Evolutionary conservation across 306 rosid genomes (phyloP), one percentile per base, ranked within the genome.

Genomic region (Senna tora): DNA sequence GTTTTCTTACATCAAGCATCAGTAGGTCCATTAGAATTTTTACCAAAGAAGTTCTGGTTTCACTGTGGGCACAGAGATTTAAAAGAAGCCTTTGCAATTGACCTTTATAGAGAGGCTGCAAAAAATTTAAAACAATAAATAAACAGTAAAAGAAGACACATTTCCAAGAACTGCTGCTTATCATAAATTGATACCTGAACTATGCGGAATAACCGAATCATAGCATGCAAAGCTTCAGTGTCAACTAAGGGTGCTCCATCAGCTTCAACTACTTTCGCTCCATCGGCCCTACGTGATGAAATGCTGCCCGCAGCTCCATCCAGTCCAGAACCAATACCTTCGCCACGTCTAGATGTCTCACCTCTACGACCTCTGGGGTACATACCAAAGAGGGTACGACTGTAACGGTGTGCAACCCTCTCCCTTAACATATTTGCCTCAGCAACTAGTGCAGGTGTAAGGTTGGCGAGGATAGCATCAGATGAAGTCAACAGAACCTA

Each of bases 401-500:
- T 93, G 77, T 90, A 91, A 42, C 98, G 88, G 82, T 89, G 93
- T 42, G 98, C 98, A 81, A 90, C 91, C 84, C 98, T 87, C 86
- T 93, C 98, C 56, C 98, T 87, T 75, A 93, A 80, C 92, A 93
- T 81, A 71, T 87, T 90, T 72, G 98, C 98, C 92, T 93, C 98
- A 34, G 98, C 96, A 60, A 93, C 96, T 84, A 93, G 96, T 36
- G 98, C 98, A 53, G 98, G 98, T 0, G 98, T 93, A 73, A 93
- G 98, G 77, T 91, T 90, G 59, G 97, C 93, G 66, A 93, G 96
- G 75, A 93, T 83, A 22, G 96, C 97, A 82, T 93, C 98, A 67
- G 98, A 93, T 49, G 98, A 93, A 33, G 98, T 93, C 74, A 93
- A 83, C 38, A 93, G 92, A 85, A 93, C 98, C 98, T 93, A 86